Percentiles rank a stretch among this genome's conserved stretches.
phyloP scores from a whole-genome alignment of 169 alveolate genomes.

The Perkinsus marinus region DNA sequence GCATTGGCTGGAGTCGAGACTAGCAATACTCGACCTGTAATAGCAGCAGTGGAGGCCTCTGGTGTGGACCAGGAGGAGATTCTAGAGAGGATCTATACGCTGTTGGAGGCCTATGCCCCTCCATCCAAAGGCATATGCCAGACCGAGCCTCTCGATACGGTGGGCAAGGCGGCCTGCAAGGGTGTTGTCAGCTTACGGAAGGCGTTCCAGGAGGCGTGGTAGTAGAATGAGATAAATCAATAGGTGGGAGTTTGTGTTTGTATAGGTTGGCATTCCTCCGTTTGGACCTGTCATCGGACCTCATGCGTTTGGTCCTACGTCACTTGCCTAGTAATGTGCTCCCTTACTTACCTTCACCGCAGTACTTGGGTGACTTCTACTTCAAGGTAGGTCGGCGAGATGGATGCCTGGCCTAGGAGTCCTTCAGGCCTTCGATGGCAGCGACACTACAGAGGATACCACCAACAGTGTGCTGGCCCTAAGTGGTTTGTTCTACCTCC shows the following conservation, averaged over 20 bases:
- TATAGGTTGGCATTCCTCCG: neutral
- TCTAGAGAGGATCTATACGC: neutral
- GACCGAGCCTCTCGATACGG: neutral
- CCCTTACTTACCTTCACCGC: neutral
- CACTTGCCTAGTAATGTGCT: neutral
- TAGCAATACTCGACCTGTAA: neutral
- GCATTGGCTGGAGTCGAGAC: neutral
- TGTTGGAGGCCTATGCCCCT: neutral
- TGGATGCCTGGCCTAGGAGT: neutral
- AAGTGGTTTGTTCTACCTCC: neutral
- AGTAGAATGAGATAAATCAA: neutral
- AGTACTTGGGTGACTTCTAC: neutral
- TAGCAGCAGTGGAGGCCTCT: neutral
- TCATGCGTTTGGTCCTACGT: neutral
- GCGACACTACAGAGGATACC: neutral
- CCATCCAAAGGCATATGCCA: neutral
- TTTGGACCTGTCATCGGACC: neutral
- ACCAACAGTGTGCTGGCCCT: neutral
- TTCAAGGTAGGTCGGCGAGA: neutral
- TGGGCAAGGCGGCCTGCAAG: neutral
- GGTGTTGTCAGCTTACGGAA: neutral
- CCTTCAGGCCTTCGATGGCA: neutral
- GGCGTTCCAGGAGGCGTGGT: neutral
- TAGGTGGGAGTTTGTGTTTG: neutral
- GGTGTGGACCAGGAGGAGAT: neutral